Conservation (phyloP, 805 yeast species). For the Spathaspora hagerdaliae region DNA sequence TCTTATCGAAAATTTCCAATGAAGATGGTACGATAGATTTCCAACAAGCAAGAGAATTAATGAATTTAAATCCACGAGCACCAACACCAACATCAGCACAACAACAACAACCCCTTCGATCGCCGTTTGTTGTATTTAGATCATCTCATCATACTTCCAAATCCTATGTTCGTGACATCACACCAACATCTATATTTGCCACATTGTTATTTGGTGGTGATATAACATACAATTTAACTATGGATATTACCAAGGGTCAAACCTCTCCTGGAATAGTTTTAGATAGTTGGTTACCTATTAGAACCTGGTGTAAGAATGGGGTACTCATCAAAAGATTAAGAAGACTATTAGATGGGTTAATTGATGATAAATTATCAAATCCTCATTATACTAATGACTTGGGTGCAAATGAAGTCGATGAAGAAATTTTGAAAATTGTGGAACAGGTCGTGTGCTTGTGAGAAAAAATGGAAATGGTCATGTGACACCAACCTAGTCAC, state of each 20-base stretch:
- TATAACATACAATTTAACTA: constrained; percentile 52
- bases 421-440: constrained; percentile 19
- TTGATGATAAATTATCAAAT: constrained; percentile 53
- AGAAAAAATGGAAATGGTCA: not conserved
- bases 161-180: constrained; percentile 66
- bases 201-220: constrained; percentile 80
- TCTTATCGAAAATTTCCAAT: constrained; percentile 10
- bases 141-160: constrained; percentile 62
- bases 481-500: not conserved
- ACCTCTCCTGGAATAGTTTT: constrained; percentile 80
- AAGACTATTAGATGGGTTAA: constrained; percentile 58
- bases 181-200: constrained; percentile 74
- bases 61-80: constrained; percentile 40
- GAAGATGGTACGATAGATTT: constrained; percentile 41
- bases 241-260: constrained; percentile 36
- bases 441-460: constrained; percentile 9
- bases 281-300: constrained; percentile 84
- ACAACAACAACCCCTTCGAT: constrained; percentile 28
- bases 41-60: constrained; percentile 22
- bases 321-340: constrained; percentile 74
- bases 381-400: constrained; percentile 14
- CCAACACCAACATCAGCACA: constrained; percentile 19
- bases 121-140: constrained; percentile 62
- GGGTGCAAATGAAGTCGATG: constrained; percentile 4
- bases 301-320: constrained; percentile 93